Evolutionary conservation across 768 basidiomycete species (phyloP).

Genomic region (Suillus alpinus): DNA sequence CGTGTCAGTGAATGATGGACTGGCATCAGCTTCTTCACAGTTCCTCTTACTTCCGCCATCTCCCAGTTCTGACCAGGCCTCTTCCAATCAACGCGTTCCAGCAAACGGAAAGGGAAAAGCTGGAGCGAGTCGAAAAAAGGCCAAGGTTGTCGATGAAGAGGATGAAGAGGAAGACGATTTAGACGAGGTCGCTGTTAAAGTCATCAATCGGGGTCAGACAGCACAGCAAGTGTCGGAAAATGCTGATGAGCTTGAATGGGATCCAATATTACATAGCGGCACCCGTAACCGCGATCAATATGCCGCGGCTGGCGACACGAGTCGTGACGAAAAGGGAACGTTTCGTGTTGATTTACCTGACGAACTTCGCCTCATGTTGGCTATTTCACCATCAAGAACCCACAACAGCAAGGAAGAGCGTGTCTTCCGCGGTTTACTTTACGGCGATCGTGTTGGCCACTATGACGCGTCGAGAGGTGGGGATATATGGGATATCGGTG

Average conservation of each 20-base stretch:
- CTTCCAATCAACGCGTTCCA: conserved; percentile 26
- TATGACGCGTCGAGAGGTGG: conserved; percentile 68
- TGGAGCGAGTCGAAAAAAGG: conserved; percentile 46
- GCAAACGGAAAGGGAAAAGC: conserved; percentile 39
- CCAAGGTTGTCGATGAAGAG: conserved; percentile 37
- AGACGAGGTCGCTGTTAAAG: conserved; percentile 19
- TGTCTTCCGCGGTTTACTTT: conserved; percentile 58
- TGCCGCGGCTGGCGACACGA: conserved; percentile 17
- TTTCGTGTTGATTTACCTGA: conserved; percentile 64
- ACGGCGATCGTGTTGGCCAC: conserved; percentile 50
- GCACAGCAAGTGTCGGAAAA: conserved; percentile 11
- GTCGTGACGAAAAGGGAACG: conserved; percentile 33
- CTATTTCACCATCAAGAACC: conserved; percentile 48
- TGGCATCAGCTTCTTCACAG: conserved; percentile 13
- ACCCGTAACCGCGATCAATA: conserved; percentile 23
- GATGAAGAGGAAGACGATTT: conserved; percentile 19
- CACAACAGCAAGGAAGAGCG: conserved; percentile 45
- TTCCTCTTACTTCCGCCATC: conserved; percentile 60
- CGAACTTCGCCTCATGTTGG: conserved; percentile 60
- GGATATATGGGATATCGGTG: conserved; percentile 75
- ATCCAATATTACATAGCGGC: conserved; percentile 25
- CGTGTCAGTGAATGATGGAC: neutral
- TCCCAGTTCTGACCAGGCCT: conserved; percentile 48
- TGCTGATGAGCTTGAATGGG: conserved; percentile 23
- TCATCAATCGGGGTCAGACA: conserved; percentile 14